Percentiles rank a stretch among this genome's conserved stretches.
These are phyloP conservation scores for Phaeosphaeria sp. DNA, from an alignment of 2,329 filamentous ascomycete genomes.

Conservation along the genomic window DNA sequence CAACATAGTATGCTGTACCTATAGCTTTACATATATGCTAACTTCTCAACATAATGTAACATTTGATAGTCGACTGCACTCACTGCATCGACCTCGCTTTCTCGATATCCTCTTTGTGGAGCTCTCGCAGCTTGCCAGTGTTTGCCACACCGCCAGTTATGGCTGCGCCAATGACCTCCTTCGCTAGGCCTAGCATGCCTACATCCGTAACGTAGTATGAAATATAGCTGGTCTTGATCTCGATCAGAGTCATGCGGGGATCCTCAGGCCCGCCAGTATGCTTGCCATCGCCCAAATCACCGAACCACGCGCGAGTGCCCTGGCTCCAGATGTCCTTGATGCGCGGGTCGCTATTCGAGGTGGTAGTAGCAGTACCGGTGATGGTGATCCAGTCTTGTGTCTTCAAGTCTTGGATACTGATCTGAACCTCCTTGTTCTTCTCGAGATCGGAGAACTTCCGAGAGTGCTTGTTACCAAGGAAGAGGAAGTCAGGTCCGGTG, in stretches of 20 bases:
- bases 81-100: conserved; percentile 36
- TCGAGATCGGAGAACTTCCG: conserved; percentile 56
- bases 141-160: conserved; percentile 49
- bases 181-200: conserved; percentile 44
- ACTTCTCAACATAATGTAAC: neutral
- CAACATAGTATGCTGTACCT: neutral
- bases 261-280: conserved; percentile 56
- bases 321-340: conserved; percentile 57
- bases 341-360: conserved; percentile 53
- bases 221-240: conserved; percentile 49
- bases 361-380: conserved; percentile 51
- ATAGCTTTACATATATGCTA: neutral
- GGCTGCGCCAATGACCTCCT: conserved; percentile 49
- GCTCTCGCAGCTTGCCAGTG: conserved; percentile 51
- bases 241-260: conserved; percentile 54
- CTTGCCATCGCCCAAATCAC: conserved; percentile 57
- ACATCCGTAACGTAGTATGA: conserved; percentile 49
- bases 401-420: conserved; percentile 56
- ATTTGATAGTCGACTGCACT: conserved; percentile 4
- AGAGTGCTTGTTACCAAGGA: conserved; percentile 56
- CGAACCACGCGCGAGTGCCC: conserved; percentile 55
- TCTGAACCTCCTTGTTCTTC: conserved; percentile 50
- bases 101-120: conserved; percentile 59
- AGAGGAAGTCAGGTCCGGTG: conserved; percentile 58
- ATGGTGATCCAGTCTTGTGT: conserved; percentile 58